phyloP scores from a whole-genome alignment of 371 early-diverging fungal genomes.

The Caulochytrium protostelioides region DNA sequence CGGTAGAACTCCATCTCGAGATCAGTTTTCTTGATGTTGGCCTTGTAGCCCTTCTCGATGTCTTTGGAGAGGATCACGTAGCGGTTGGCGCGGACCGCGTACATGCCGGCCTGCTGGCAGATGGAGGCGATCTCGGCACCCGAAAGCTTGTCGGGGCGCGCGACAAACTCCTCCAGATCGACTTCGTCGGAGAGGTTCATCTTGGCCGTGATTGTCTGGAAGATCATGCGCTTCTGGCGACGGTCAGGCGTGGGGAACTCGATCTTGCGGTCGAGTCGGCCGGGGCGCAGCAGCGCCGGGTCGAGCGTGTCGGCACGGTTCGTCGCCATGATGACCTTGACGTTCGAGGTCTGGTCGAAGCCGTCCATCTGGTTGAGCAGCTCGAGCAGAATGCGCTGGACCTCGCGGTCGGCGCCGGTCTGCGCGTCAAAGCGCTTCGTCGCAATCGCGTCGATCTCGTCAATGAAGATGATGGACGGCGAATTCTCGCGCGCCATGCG shows the following conservation, averaged over 20 bases:
- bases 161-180: conserved; percentile 95
- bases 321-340: conserved; percentile 99
- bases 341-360: conserved; percentile 95
- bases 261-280: conserved; percentile 98
- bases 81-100: conserved; percentile 86
- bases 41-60: conserved; percentile 93
- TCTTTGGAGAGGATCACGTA: conserved; percentile 95
- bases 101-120: conserved; percentile 99
- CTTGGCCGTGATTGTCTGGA: conserved; percentile 89
- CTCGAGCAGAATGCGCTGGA: conserved; percentile 97
- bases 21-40: conserved; percentile 89
- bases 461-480: conserved; percentile 99
- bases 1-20: conserved; percentile 91
- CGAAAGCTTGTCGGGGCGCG: conserved; percentile 91
- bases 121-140: conserved; percentile 99
- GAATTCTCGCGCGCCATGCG: conserved; percentile 95
- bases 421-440: conserved; percentile 99
- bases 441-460: conserved; percentile 99
- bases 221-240: conserved; percentile 97
- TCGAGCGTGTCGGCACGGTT: conserved; percentile 99
- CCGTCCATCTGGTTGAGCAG: conserved; percentile 99
- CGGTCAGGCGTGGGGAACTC: conserved; percentile 99
- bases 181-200: conserved; percentile 98
- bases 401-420: conserved; percentile 99
- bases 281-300: conserved; percentile 96